Evolutionary conservation across 2,329 filamentous ascomycete species (phyloP).

Genomic region (Geosmithia putterillii): DNA sequence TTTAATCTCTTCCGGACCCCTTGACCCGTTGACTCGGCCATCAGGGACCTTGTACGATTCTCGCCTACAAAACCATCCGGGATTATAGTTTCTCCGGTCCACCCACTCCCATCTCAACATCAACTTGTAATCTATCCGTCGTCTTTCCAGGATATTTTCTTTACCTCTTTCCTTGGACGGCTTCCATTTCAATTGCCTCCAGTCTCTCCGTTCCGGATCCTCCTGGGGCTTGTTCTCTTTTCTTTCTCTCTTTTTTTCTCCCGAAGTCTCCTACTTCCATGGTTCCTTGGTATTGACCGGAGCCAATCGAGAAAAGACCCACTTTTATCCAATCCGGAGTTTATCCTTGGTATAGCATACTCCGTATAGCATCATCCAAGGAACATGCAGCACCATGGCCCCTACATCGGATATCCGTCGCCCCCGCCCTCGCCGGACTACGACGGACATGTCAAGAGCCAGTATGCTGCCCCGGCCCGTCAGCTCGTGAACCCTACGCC

Average conservation of each 20-base stretch:
- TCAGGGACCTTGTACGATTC: conserved; percentile 14
- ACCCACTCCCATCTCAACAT: not conserved
- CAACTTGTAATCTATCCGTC: not conserved
- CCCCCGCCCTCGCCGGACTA: conserved; percentile 44
- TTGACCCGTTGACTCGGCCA: conserved; percentile 41
- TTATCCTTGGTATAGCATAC: not conserved
- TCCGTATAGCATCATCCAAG: not conserved
- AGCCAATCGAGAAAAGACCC: not conserved
- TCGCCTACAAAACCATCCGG: not conserved
- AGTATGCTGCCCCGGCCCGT: not conserved
- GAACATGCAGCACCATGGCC: conserved; percentile 48
- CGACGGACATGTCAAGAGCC: conserved; percentile 32
- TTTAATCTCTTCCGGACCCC: conserved; percentile 2
- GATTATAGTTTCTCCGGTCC: not conserved
- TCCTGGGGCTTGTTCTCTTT: conserved; percentile 9
- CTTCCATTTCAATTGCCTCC: not conserved
- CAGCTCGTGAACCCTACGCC: conserved; percentile 9
- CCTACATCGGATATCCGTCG: conserved; percentile 38
- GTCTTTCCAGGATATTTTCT: not conserved
- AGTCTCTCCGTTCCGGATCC: not conserved
- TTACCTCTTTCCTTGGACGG: not conserved
- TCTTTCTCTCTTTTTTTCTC: conserved; percentile 5
- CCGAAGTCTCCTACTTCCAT: not conserved
- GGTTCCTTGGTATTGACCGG: not conserved
- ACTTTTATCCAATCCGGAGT: not conserved